phyloP scores from a whole-genome alignment of 208 protist genomes.

The Leishmania tropica region DNA sequence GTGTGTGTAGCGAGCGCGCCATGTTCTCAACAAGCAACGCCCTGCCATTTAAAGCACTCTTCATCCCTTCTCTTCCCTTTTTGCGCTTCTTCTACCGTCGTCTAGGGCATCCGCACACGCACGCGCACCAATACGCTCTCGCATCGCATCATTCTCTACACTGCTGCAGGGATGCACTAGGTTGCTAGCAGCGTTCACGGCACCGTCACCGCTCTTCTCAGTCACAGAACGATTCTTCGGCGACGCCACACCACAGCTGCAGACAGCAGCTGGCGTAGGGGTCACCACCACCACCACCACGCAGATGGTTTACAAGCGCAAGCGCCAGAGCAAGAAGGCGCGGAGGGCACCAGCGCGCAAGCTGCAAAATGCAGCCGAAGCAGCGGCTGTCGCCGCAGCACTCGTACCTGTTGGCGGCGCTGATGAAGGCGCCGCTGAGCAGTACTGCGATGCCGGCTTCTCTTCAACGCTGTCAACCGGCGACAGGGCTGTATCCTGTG shows the following conservation, averaged over 20 bases:
- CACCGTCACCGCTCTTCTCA: neutral
- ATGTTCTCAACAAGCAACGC: neutral
- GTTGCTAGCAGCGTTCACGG: neutral
- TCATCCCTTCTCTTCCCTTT: neutral
- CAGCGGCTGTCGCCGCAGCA: neutral
- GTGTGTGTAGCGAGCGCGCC: neutral
- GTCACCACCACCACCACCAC: neutral
- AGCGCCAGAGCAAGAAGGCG: conserved; percentile 26
- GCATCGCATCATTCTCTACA: neutral
- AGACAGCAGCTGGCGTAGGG: neutral
- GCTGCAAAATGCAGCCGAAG: conserved; percentile 3
- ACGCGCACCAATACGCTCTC: neutral
- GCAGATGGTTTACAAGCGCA: conserved; percentile 25
- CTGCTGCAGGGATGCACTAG: neutral
- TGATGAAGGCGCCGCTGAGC: neutral
- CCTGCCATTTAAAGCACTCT: neutral
- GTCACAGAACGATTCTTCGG: neutral
- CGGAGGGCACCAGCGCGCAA: conserved; percentile 20
- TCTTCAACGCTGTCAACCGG: neutral
- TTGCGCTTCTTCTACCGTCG: neutral
- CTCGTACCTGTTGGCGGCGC: neutral
- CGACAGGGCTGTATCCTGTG: neutral
- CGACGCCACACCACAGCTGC: neutral
- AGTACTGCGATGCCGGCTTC: neutral
- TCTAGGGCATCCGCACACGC: neutral